Conservation (phyloP, 371 early-diverging fungal genomes). For the Actinomortierella ambigua region DNA sequence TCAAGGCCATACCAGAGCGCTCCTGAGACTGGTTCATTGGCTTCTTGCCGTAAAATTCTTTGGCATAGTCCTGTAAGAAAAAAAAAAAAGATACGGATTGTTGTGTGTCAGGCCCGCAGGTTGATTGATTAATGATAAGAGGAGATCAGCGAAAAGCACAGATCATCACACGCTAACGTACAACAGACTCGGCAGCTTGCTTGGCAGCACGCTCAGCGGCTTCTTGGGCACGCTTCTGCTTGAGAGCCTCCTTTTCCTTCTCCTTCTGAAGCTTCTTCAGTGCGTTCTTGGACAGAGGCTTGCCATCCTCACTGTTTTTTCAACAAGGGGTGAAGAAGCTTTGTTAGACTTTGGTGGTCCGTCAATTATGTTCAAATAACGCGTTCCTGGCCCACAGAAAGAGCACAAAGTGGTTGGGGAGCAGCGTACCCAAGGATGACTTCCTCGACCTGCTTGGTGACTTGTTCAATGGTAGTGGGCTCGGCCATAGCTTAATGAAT, state of each 20-base stretch:
- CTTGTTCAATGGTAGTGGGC: slow-evolving; percentile 49
- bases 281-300: slow-evolving; percentile 91
- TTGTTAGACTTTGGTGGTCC: too few species aligned
- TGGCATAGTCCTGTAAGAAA: slow-evolving; percentile 69
- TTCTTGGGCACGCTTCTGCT: slow-evolving; percentile 76
- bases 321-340: not conserved
- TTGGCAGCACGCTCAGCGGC: slow-evolving; percentile 88
- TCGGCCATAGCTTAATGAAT: slow-evolving; percentile 27
- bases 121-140: too few species aligned
- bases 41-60: slow-evolving; percentile 86
- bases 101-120: too few species aligned
- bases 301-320: slow-evolving; percentile 73
- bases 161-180: slow-evolving; percentile 32
- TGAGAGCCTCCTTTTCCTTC: slow-evolving; percentile 84
- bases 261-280: slow-evolving; percentile 94
- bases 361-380: too few species aligned
- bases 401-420: not conserved
- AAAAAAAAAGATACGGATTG: slow-evolving; percentile 1
- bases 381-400: too few species aligned
- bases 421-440: slow-evolving; percentile 60
- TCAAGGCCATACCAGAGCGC: slow-evolving; percentile 57
- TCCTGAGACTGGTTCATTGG: slow-evolving; percentile 87
- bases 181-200: slow-evolving; percentile 68
- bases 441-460: slow-evolving; percentile 60
- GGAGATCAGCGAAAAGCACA: not conserved